Evolutionary conservation across 331 rosid species (phyloP), one percentile per base, ranked within the genome.

Genomic region (Acacia concinna): DNA sequence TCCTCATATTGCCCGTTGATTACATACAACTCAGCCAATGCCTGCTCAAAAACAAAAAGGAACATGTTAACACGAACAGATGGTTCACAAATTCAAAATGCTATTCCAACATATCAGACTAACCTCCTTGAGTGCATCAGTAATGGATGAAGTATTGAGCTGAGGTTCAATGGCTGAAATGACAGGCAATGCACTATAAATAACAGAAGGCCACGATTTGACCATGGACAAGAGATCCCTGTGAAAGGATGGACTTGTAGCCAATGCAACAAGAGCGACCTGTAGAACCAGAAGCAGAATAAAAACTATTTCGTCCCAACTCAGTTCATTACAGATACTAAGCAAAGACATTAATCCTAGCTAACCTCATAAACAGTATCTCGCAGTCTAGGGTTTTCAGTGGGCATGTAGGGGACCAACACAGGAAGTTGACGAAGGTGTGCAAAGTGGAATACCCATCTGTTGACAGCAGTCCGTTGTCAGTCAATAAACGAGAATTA

Each of bases 361-460:
- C 92, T 57, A 77, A 93, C 99, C 98, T 96, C 99, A 76, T 96
- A 96, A 78, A 93, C 99, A 87, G 98, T 96, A 80, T 90, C 98
- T 57, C 97, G 92, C 69, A 96, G 87, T 89, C 91, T 86, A 43
- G 97, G 98, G 91, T 84, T 90, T 57, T 87, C 93, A 8, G 90
- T 90, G 62, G 99, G 99, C 81, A 96, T 91, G 79, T 88, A 91
- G 70, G 94, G 97, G 75, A 91, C 99, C 79, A 96, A 86, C 68
- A 96, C 94, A 30, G 98, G 99, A 84, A 96, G 99, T 84, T 93
- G 99, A 66, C 99, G 98, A 69, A 93, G 92, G 82, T 96, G 99
- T 73, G 99, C 99, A 82, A 96, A 96, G 91, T 96, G 99, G 81
- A 96, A 96, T 77, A 93, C 98, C 99, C 98, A 96, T 85, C 98